phyloP scores from a whole-genome alignment of 768 basidiomycete genomes.

The Suillus discolor region DNA sequence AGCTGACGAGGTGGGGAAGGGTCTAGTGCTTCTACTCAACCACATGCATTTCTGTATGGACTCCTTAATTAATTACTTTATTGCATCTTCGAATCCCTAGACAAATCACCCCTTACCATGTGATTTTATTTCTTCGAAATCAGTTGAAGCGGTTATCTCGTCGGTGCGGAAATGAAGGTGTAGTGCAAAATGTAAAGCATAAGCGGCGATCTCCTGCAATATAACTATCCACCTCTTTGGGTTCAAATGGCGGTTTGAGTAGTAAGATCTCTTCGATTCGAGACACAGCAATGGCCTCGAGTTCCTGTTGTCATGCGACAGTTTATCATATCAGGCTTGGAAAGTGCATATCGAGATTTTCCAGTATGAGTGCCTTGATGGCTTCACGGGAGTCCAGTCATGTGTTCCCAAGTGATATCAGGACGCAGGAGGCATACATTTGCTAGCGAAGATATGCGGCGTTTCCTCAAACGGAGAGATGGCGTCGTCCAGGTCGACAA shows the following conservation, averaged over 20 bases:
- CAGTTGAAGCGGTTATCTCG: background rate
- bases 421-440: background rate
- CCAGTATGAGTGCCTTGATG: background rate
- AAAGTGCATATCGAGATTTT: background rate
- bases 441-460: background rate
- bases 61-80: background rate
- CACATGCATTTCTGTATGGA: background rate
- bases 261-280: background rate
- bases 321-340: background rate
- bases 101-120: background rate
- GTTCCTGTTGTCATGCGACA: background rate
- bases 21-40: background rate
- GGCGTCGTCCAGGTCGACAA: background rate
- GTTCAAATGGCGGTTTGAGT: background rate
- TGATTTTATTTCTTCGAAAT: background rate
- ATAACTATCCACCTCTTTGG: background rate
- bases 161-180: background rate
- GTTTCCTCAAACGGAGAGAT: background rate
- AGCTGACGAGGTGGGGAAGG: too few species aligned
- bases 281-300: background rate
- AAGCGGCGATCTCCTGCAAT: background rate
- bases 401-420: background rate
- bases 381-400: background rate
- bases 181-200: background rate
- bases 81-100: background rate